A percentile compares a stretch with the other conserved stretches of the same genome.
phyloP scores from a whole-genome alignment of 805 yeast species.

The Zygoascus ofunaensis region DNA sequence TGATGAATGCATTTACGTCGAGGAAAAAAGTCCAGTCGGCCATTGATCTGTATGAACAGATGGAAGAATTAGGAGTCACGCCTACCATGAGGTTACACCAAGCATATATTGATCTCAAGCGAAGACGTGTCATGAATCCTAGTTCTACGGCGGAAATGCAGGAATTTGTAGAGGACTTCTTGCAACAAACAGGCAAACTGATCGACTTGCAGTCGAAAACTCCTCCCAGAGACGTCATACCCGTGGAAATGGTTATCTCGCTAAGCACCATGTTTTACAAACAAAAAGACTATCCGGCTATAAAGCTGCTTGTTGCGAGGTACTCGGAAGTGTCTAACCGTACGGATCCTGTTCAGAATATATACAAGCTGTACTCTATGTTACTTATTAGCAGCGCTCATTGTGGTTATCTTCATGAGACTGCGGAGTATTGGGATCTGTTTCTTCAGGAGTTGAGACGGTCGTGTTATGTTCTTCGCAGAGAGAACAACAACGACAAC shows the following conservation, averaged over 20 bases:
- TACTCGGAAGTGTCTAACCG: constrained; percentile 3
- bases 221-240: constrained; percentile 23
- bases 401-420: not conserved
- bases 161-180: constrained; percentile 12
- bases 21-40: not conserved
- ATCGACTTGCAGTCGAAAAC: constrained; percentile 20
- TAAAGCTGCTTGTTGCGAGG: constrained; percentile 17
- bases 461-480: not conserved
- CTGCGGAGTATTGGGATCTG: constrained; percentile 1
- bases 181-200: constrained; percentile 10
- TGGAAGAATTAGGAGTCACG: not conserved
- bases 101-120: not conserved
- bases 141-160: constrained; percentile 6
- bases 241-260: constrained; percentile 19
- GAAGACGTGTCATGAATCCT: constrained; percentile 1
- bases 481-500: not conserved
- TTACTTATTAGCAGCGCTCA: constrained; percentile 2
- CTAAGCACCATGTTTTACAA: constrained; percentile 17
- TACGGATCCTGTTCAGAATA: not conserved
- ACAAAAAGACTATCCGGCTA: constrained; percentile 9
- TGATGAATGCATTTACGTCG: not conserved
- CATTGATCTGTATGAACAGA: not conserved
- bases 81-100: not conserved
- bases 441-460: not conserved
- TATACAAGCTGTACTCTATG: not conserved